A percentile compares a stretch with the other conserved stretches of the same genome.
Conservation (phyloP, 768 basidiomycete genomes). For the Kwoniella sp. region DNA sequence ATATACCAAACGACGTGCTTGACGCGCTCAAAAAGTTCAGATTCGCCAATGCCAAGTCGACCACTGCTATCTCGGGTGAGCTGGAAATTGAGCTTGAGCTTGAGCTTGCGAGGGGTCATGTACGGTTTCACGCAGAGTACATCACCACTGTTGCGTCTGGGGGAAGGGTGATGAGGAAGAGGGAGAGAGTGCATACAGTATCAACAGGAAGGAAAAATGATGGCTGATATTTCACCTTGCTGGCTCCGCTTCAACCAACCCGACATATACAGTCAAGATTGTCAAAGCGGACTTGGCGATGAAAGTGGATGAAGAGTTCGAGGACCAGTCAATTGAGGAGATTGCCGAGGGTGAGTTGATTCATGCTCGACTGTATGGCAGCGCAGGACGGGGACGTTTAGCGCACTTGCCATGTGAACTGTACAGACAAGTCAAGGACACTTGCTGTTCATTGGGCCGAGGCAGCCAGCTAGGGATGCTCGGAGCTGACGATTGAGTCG, state of each 20-base stretch:
- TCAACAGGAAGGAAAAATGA: too few species aligned
- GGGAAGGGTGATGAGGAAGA: too few species aligned
- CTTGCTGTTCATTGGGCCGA: slow-evolving; percentile 1
- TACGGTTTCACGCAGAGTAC: too few species aligned
- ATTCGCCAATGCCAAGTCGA: slow-evolving; percentile 65
- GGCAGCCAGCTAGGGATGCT: too few species aligned
- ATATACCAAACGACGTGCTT: slow-evolving; percentile 78
- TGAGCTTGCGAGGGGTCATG: too few species aligned
- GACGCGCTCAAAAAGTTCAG: slow-evolving; percentile 81
- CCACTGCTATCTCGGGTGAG: slow-evolving; percentile 65
- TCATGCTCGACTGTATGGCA: too few species aligned
- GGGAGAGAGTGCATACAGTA: too few species aligned
- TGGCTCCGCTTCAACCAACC: neutral
- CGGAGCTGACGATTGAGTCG: too few species aligned
- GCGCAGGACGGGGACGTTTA: neutral
- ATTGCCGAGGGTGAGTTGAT: slow-evolving; percentile 78
- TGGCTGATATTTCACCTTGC: too few species aligned
- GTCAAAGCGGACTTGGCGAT: slow-evolving; percentile 78
- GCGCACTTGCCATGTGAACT: neutral
- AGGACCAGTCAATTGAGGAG: slow-evolving; percentile 75
- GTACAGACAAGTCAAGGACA: neutral
- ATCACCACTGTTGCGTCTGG: too few species aligned
- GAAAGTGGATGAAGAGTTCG: slow-evolving; percentile 80
- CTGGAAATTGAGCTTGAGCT: too few species aligned
- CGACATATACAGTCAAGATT: slow-evolving; percentile 70